Conservation (phyloP, 495 filamentous ascomycete genomes). For the Tuber melanosporum region DNA sequence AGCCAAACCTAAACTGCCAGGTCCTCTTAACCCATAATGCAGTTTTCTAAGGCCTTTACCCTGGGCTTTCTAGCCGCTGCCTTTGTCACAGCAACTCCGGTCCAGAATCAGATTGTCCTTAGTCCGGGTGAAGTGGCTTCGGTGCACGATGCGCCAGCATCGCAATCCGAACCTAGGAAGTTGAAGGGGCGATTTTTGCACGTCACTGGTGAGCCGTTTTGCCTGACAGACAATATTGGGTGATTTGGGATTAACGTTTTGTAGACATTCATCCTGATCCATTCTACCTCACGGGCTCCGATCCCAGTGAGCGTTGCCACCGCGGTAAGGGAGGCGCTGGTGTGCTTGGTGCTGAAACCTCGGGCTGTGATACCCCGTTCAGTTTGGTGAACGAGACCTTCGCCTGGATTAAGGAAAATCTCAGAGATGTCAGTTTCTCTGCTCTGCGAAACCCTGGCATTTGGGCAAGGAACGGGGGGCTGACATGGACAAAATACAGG, state of each 20-base stretch:
- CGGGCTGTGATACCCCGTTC: slow-evolving; percentile 79
- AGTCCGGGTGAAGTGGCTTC: slow-evolving; percentile 16
- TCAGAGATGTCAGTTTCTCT: slow-evolving; percentile 53
- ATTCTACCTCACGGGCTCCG: slow-evolving; percentile 71
- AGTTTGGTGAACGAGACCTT: slow-evolving; percentile 83
- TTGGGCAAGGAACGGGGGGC: not conserved
- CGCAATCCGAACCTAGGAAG: slow-evolving; percentile 39
- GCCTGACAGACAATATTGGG: not conserved
- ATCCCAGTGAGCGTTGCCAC: slow-evolving; percentile 70
- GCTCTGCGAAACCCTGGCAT: slow-evolving; percentile 2
- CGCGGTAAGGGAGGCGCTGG: slow-evolving; percentile 69
- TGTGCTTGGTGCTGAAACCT: slow-evolving; percentile 71
- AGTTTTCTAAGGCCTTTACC: slow-evolving; percentile 23
- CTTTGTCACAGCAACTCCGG: slow-evolving; percentile 14
- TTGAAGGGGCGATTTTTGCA: slow-evolving; percentile 84
- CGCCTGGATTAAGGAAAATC: slow-evolving; percentile 77
- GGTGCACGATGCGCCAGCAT: slow-evolving; percentile 17
- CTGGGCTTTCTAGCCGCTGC: slow-evolving; percentile 19
- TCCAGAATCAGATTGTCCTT: slow-evolving; percentile 22
- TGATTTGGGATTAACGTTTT: not conserved
- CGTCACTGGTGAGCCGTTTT: slow-evolving; percentile 68
- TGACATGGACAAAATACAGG: slow-evolving; percentile 29
- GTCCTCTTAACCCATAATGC: slow-evolving; percentile 17
- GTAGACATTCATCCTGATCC: slow-evolving; percentile 85
- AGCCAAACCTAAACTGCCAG: slow-evolving; percentile 26